A percentile compares a stretch with the other conserved stretches of the same genome.
Evolutionary conservation across 2,329 filamentous ascomycete genomes (phyloP).

Genomic region (Epichloe amarillans): DNA sequence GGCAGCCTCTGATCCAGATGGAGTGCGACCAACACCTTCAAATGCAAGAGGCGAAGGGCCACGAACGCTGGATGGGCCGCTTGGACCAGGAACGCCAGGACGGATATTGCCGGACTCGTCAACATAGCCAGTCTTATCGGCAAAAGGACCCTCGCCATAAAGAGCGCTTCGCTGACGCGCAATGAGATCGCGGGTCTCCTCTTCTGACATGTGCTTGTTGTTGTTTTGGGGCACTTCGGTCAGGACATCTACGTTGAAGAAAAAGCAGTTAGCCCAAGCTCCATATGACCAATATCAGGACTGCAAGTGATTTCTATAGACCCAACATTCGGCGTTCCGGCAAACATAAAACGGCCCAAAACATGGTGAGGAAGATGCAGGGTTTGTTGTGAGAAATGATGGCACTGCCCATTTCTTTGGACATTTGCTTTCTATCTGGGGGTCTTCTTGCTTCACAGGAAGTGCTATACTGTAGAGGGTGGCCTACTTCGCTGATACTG

Average conservation of each 20-base stretch:
- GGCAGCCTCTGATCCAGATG: slow-evolving; percentile 23
- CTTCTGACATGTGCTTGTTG: slow-evolving; percentile 83
- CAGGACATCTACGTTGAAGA: slow-evolving; percentile 35
- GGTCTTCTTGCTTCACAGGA: slow-evolving; percentile 21
- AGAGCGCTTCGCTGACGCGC: slow-evolving; percentile 89
- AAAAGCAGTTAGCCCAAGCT: slow-evolving; percentile 23
- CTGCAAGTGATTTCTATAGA: slow-evolving; percentile 1
- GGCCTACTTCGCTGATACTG: slow-evolving; percentile 99
- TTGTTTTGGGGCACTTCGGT: slow-evolving; percentile 27
- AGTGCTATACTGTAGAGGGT: slow-evolving; percentile 59
- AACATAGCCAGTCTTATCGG: slow-evolving; percentile 51
- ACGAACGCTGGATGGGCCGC: slow-evolving; percentile 50
- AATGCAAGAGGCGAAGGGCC: slow-evolving; percentile 71
- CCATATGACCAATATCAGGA: slow-evolving; percentile 13
- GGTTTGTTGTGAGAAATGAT: slow-evolving; percentile 6
- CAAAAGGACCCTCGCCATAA: slow-evolving; percentile 66
- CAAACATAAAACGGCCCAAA: slow-evolving; percentile 5
- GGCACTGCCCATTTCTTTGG: slow-evolving; percentile 9
- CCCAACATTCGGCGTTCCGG: background rate
- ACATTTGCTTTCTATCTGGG: slow-evolving; percentile 27
- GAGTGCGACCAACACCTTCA: slow-evolving; percentile 39
- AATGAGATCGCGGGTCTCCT: slow-evolving; percentile 90
- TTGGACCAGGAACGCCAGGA: slow-evolving; percentile 51
- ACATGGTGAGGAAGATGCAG: slow-evolving; percentile 4
- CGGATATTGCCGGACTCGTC: slow-evolving; percentile 55